Evolutionary conservation across 805 yeast genomes (phyloP).

Genomic region (Starmerella sp.): DNA sequence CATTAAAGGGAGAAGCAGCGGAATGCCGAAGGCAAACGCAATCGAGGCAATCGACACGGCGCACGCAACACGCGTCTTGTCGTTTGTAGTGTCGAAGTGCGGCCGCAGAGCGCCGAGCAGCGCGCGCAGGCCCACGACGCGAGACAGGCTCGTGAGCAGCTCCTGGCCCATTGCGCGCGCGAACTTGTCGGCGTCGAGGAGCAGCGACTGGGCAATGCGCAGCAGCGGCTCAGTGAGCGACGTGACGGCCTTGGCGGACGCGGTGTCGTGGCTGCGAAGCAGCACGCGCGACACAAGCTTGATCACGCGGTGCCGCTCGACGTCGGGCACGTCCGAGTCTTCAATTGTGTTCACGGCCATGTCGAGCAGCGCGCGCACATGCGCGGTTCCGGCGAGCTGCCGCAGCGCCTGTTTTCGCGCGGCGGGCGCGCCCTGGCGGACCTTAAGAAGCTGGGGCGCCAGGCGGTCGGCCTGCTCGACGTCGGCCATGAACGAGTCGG

Average conservation of each 20-base stretch:
- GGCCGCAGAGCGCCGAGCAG: constrained; percentile 73
- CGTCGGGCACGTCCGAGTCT: constrained; percentile 63
- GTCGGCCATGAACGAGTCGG: not conserved
- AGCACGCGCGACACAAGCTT: constrained; percentile 64
- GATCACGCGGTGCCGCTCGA: constrained; percentile 71
- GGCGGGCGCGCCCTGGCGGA: constrained; percentile 43
- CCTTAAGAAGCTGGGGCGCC: not conserved
- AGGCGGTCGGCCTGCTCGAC: not conserved
- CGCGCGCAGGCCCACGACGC: constrained; percentile 52
- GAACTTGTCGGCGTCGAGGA: not conserved
- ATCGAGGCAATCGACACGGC: constrained; percentile 76
- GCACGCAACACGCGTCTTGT: constrained; percentile 62
- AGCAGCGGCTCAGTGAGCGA: not conserved
- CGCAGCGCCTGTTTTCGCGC: constrained; percentile 61
- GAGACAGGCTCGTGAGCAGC: constrained; percentile 34
- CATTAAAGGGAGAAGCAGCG: constrained; percentile 69
- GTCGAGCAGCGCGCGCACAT: constrained; percentile 60
- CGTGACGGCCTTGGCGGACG: not conserved
- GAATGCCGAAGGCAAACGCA: constrained; percentile 67
- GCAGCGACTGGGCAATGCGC: not conserved
- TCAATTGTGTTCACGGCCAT: constrained; percentile 64
- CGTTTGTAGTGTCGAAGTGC: constrained; percentile 74
- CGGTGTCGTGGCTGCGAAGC: constrained; percentile 29
- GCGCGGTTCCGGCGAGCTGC: constrained; percentile 49
- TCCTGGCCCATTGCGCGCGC: constrained; percentile 64